Evolutionary conservation across 441 rosid genomes (phyloP).

Genomic region (Bocquillonia castaneifolia): DNA sequence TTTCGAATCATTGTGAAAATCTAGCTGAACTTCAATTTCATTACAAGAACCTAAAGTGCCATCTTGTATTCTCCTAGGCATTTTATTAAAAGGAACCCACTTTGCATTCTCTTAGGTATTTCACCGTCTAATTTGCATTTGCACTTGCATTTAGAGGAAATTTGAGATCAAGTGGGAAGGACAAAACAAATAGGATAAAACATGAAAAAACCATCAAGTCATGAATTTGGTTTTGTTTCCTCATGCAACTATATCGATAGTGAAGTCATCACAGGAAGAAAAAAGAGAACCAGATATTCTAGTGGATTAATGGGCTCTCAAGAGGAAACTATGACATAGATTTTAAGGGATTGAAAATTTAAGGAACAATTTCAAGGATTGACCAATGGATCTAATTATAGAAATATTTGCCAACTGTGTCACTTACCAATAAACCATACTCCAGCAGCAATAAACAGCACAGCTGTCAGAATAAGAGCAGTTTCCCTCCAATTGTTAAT

Average conservation of each 20-base stretch:
- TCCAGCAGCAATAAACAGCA: conserved; percentile 70
- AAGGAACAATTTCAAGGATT: not conserved
- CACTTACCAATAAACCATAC: conserved; percentile 71
- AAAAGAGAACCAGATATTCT: not conserved
- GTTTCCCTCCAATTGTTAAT: conserved; percentile 79
- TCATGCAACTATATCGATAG: not conserved
- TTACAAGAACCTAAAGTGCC: not conserved
- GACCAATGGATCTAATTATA: not conserved
- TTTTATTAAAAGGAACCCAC: no score
- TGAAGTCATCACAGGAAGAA: not conserved
- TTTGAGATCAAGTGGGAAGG: not conserved
- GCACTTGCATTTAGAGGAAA: not conserved
- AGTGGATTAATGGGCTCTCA: not conserved
- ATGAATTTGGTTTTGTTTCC: not conserved
- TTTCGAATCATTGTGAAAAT: not conserved
- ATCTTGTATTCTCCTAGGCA: not conserved
- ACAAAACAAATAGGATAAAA: not conserved
- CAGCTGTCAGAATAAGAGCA: conserved; percentile 64
- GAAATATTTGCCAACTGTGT: not conserved
- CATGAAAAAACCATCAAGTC: not conserved
- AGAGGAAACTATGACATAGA: not conserved
- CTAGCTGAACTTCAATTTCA: not conserved
- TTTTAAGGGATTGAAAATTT: not conserved
- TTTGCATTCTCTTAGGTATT: not conserved
- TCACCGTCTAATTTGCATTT: not conserved